phyloP scores from a whole-genome alignment of 1,284 basidiomycete species.

The Porogramme epimiltina region DNA sequence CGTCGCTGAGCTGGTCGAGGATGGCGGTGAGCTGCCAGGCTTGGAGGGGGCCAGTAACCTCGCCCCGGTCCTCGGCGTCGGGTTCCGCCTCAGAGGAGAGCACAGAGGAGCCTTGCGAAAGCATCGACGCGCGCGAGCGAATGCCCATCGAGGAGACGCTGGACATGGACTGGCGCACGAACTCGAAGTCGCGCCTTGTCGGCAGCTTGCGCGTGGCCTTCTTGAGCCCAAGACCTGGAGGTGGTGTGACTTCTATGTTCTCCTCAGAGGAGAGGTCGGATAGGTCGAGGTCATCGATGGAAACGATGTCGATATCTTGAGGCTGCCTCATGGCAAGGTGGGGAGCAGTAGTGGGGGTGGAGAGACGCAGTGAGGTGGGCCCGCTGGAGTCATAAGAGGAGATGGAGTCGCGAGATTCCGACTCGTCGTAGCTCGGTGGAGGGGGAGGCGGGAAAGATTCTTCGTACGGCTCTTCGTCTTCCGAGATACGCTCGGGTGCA shows the following conservation, averaged over 20 bases:
- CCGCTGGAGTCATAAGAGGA: constrained; percentile 14
- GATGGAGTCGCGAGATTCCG: constrained; percentile 11
- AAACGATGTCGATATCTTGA: constrained; percentile 59
- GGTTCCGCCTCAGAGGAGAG: constrained; percentile 45
- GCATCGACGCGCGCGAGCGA: constrained; percentile 56
- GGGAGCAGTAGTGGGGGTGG: constrained; percentile 1
- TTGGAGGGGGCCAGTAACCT: constrained; percentile 56
- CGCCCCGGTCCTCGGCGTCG: constrained; percentile 20
- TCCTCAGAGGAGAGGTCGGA: constrained; percentile 70
- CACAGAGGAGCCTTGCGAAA: constrained; percentile 43
- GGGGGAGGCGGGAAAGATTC: constrained; percentile 16
- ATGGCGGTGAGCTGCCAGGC: constrained; percentile 82
- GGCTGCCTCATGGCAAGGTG: constrained; percentile 3
- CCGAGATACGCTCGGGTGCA: constrained; percentile 7
- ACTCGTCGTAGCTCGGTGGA: constrained; percentile 23
- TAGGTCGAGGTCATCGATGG: constrained; percentile 73
- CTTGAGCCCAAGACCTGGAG: constrained; percentile 51
- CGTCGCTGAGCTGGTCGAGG: constrained; percentile 74
- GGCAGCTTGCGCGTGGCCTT: constrained; percentile 62
- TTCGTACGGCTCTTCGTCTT: constrained; percentile 13
- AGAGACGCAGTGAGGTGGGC: constrained; percentile 29
- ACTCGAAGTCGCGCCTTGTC: constrained; percentile 75
- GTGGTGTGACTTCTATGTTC: constrained; percentile 30
- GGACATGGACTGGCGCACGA: constrained; percentile 64
- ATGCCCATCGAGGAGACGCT: constrained; percentile 79